These are phyloP conservation scores for Chlorella vulgaris DNA, from an alignment of 139 green algal genomes.

Conservation along the genomic window DNA sequence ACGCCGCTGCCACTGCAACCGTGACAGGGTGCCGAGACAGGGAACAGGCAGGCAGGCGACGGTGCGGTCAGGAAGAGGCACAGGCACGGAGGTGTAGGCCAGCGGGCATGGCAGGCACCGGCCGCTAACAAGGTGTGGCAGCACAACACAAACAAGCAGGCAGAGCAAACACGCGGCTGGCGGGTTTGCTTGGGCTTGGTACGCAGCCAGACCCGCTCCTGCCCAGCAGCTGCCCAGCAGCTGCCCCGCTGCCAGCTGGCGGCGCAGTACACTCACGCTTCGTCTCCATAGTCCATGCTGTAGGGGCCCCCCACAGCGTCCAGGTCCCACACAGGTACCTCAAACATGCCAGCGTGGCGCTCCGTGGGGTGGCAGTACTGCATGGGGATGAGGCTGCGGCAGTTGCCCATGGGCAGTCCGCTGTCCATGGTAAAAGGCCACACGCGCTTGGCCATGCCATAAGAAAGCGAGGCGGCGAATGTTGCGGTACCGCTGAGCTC, in stretches of 20 bases:
- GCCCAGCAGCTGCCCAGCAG: too few relatives aligned
- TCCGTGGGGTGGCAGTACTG: not conserved
- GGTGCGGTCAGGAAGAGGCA: too few relatives aligned
- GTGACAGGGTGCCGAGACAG: not conserved
- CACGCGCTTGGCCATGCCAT: not conserved
- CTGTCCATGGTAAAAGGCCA: constrained; percentile 38
- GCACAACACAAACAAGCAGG: not conserved
- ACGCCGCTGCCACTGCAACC: not conserved
- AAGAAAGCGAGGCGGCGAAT: not conserved
- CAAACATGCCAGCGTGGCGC: constrained; percentile 1
- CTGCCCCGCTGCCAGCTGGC: too few relatives aligned
- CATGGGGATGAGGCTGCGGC: too few relatives aligned
- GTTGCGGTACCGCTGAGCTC: too few relatives aligned
- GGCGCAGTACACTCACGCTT: too few relatives aligned
- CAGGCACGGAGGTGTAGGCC: not conserved
- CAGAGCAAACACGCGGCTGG: too few relatives aligned
- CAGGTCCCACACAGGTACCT: constrained; percentile 9
- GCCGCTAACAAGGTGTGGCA: too few relatives aligned
- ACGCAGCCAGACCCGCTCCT: too few relatives aligned
- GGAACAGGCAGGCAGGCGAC: too few relatives aligned
- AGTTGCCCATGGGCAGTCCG: constrained; percentile 37
- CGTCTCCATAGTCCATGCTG: too few relatives aligned
- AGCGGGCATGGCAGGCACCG: not conserved
- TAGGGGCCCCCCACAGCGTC: not conserved
- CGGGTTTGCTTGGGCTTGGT: too few relatives aligned